Conservation (phyloP, 2,329 filamentous ascomycete genomes). For the Penicillium expansum region DNA sequence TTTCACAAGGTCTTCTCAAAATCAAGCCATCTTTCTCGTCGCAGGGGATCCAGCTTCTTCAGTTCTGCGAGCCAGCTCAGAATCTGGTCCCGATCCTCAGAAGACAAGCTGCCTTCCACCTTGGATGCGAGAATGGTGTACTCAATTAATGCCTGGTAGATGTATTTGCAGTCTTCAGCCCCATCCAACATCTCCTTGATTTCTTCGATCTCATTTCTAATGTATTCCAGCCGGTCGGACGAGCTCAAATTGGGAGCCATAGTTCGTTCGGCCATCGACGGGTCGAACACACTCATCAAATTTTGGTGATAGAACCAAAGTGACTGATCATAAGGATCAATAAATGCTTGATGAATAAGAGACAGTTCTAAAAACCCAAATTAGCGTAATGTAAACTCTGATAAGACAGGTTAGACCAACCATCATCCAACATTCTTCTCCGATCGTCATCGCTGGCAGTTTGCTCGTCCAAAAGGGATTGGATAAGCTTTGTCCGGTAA, state of each 20-base stretch:
- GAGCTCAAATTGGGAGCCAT: slow-evolving; percentile 64
- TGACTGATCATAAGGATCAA: slow-evolving; percentile 90
- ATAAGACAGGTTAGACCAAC: slow-evolving; percentile 39
- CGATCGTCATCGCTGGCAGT: slow-evolving; percentile 62
- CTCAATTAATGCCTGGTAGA: slow-evolving; percentile 81
- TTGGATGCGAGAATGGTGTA: slow-evolving; percentile 62
- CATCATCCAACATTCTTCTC: slow-evolving; percentile 67
- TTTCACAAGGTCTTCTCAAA: slow-evolving; percentile 52
- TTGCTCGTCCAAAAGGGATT: slow-evolving; percentile 69
- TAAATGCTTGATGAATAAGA: slow-evolving; percentile 73
- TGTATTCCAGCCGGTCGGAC: slow-evolving; percentile 62
- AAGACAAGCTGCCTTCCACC: slow-evolving; percentile 48
- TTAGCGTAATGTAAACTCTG: slow-evolving; percentile 1
- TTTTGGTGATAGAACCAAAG: slow-evolving; percentile 97
- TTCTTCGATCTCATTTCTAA: slow-evolving; percentile 69
- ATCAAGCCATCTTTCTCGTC: slow-evolving; percentile 73
- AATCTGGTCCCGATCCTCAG: slow-evolving; percentile 48
- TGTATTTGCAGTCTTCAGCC: slow-evolving; percentile 76
- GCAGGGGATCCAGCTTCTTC: slow-evolving; percentile 68
- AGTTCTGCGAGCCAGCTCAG: slow-evolving; percentile 62
- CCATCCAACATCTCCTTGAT: slow-evolving; percentile 66
- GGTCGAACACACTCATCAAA: slow-evolving; percentile 67
- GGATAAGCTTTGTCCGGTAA: slow-evolving; percentile 78
- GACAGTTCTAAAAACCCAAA: slow-evolving; percentile 59
- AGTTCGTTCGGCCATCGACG: slow-evolving; percentile 49